Conservation (phyloP, 2,329 filamentous ascomycete genomes). For the Fusarium sororula region DNA sequence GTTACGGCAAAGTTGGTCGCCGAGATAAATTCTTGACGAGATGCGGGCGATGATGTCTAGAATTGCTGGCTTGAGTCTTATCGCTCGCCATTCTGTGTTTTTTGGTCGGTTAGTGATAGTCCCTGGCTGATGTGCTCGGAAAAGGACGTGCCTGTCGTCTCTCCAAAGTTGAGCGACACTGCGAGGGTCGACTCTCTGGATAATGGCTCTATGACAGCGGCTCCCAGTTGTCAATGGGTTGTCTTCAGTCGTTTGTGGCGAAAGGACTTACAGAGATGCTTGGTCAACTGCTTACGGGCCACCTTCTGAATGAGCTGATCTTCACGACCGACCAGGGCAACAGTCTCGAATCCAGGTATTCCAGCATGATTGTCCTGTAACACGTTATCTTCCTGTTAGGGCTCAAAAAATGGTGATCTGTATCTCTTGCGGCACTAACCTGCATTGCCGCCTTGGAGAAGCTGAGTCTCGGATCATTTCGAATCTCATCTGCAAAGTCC, state of each 20-base stretch:
- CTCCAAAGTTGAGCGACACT: not conserved
- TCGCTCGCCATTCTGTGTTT: not conserved
- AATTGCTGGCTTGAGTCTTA: not conserved
- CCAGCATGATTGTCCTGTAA: not conserved
- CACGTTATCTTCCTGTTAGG: fast-evolving
- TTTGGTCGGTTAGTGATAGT: not conserved
- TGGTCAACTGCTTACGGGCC: not conserved
- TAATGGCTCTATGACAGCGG: not conserved
- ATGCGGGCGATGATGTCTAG: not conserved
- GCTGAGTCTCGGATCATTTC: not conserved
- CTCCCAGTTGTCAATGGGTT: fast-evolving
- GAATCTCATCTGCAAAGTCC: not conserved
- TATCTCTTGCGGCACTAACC: not conserved
- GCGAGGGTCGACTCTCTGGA: not conserved
- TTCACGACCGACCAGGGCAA: not conserved
- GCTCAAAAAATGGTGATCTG: fast-evolving
- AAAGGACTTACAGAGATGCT: not conserved
- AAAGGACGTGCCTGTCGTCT: not conserved
- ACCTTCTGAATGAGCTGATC: not conserved
- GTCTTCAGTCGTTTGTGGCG: fast-evolving
- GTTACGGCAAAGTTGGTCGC: not conserved
- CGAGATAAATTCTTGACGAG: not conserved
- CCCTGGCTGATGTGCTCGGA: no score
- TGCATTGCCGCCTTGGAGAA: not conserved
- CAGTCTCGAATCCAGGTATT: not conserved